A percentile compares a stretch with the other conserved stretches of the same genome.
Conservation (phyloP, 768 basidiomycete genomes). For the Leccinellum luteum region DNA sequence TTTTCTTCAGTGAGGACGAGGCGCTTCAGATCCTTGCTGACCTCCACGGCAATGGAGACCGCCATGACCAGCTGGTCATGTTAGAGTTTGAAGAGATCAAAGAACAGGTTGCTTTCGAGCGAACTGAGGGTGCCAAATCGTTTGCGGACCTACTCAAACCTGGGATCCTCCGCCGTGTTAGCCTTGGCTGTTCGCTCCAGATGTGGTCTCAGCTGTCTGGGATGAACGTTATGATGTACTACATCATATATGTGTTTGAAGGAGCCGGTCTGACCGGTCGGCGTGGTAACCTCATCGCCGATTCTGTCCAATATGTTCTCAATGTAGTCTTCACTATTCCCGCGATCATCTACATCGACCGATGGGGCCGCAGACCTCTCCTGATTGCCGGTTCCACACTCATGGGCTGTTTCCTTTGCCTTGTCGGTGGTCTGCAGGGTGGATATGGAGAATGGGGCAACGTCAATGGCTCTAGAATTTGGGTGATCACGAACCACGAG, state of each 20-base stretch:
- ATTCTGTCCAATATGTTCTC: conserved; percentile 58
- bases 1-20: conserved; percentile 39
- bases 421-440: conserved; percentile 75
- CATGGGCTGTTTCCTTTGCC: conserved; percentile 77
- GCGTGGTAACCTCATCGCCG: conserved; percentile 71
- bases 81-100: conserved; percentile 71
- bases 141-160: conserved; percentile 64
- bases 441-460: conserved; percentile 61
- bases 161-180: conserved; percentile 66
- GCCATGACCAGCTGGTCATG: conserved; percentile 56
- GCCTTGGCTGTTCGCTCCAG: conserved; percentile 67
- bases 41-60: conserved; percentile 62
- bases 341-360: conserved; percentile 64
- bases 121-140: conserved; percentile 68
- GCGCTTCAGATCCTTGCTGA: conserved; percentile 73
- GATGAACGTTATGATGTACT: conserved; percentile 80
- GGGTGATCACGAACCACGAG: conserved; percentile 60
- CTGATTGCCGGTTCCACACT: conserved; percentile 59
- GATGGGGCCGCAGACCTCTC: conserved; percentile 78
- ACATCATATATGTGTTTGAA: conserved; percentile 65
- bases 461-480: conserved; percentile 42
- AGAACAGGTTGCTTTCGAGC: conserved; percentile 55
- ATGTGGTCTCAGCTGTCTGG: conserved; percentile 79
- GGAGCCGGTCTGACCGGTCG: conserved; percentile 74
- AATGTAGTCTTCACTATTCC: conserved; percentile 43